Evolutionary conservation across 2,329 filamentous ascomycete genomes (phyloP).

Genomic region (Pseudopithomyces chartarum): DNA sequence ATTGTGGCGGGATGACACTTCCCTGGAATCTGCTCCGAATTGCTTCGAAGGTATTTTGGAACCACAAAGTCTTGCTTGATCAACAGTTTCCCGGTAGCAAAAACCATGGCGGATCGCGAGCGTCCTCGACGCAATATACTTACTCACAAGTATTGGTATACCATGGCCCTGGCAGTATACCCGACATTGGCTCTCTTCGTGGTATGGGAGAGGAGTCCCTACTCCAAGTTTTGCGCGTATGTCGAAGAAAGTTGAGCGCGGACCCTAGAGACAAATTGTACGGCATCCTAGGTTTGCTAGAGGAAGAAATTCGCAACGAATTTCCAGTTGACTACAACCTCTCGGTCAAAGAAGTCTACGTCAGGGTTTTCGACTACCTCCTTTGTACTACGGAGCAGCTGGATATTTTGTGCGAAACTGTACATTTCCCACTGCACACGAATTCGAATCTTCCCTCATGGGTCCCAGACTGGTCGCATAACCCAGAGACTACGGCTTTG

Average conservation of each 20-base stretch:
- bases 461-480: conserved; percentile 47
- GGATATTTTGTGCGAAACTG: conserved; percentile 44
- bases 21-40: conserved; percentile 38
- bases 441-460: conserved; percentile 39
- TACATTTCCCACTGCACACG: conserved; percentile 37
- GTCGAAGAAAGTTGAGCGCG: conserved; percentile 30
- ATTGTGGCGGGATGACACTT: conserved; percentile 44
- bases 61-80: conserved; percentile 15
- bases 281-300: conserved; percentile 42
- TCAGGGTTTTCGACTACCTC: conserved; percentile 40
- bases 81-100: conserved; percentile 13
- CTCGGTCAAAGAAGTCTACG: conserved; percentile 42
- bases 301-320: conserved; percentile 25
- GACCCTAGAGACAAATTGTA: conserved; percentile 47
- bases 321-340: conserved; percentile 39
- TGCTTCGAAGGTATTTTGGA: conserved; percentile 25
- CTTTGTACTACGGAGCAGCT: conserved; percentile 28
- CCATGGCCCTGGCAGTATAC: conserved; percentile 24
- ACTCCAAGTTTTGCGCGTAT: conserved; percentile 28
- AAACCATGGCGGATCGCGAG: background rate
- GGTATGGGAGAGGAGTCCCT: conserved; percentile 20
- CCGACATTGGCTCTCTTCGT: conserved; percentile 12
- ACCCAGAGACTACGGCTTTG: conserved; percentile 21
- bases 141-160: conserved; percentile 16
- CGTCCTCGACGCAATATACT: conserved; percentile 7